Evolutionary conservation across 1,284 basidiomycete genomes (phyloP).

Genomic region (Ganoderma boninense): DNA sequence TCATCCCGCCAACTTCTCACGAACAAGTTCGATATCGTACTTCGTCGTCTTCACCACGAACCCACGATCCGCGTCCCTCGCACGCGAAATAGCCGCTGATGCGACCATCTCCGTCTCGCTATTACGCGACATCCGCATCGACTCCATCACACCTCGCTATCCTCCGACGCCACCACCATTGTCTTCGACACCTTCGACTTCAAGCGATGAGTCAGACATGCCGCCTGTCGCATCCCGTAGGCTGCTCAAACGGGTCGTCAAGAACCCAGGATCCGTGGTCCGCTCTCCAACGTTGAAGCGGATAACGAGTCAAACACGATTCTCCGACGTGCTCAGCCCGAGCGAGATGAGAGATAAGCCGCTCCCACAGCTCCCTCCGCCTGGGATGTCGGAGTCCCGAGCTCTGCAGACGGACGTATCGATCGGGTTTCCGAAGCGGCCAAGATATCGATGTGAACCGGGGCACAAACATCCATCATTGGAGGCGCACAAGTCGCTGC

Average conservation of each 20-base stretch:
- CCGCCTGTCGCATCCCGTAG: conserved; percentile 42
- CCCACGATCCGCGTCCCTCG: conserved; percentile 58
- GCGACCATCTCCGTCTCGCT: conserved; percentile 73
- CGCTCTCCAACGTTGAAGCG: conserved; percentile 5
- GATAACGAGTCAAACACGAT: conserved; percentile 5
- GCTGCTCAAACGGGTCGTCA: conserved; percentile 56
- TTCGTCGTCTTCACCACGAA: conserved; percentile 76
- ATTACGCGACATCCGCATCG: conserved; percentile 61
- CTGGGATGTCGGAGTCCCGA: conserved; percentile 53
- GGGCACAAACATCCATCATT: conserved; percentile 54
- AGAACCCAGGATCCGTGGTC: conserved; percentile 6
- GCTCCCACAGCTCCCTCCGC: conserved; percentile 53
- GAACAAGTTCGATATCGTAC: conserved; percentile 65
- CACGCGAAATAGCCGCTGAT: conserved; percentile 71
- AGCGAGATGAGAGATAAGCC: conserved; percentile 48
- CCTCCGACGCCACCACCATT: conserved; percentile 38
- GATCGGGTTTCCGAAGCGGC: conserved; percentile 75
- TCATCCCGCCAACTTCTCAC: conserved; percentile 64
- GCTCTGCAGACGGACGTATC: conserved; percentile 61
- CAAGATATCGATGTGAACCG: conserved; percentile 50
- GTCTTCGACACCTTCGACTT: conserved; percentile 55
- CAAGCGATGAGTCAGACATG: conserved; percentile 58
- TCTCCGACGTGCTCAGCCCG: not conserved
- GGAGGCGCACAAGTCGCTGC: conserved; percentile 55
- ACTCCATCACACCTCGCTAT: conserved; percentile 38